Base-by-base conservation (phyloP, 345 rosid genomes). In the Bruguiera parviflora region DNA sequence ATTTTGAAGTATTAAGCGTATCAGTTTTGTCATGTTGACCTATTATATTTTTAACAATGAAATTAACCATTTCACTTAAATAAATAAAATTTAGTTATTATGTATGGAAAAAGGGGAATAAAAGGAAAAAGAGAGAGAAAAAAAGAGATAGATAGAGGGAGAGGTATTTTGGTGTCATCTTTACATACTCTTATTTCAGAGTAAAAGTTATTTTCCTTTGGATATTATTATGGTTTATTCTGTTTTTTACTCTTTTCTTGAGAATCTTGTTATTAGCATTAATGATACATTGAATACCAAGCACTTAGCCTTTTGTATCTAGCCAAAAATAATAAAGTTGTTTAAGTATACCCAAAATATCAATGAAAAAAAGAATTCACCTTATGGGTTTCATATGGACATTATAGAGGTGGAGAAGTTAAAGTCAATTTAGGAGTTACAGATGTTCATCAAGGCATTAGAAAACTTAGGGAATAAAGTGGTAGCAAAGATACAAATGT, bases 151-250 rank as follows among this genome's bases (percentile, higher is more conserved):
- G n/a, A n/a, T n/a, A n/a, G n/a, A n/a, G n/a, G n/a, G n/a, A n/a
- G n/a, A n/a, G n/a, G n/a, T n/a, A 25, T 67, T 5, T 31, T 73
- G 10, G 67, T 53, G 18, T 35, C 63, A 19, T 37, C 72, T 0
- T 22, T 63, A 0, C 5, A 22, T 11, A 37, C 3, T 37, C 1
- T 15, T 43, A 8, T 20, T 0, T 25, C 11, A 4, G 49, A 65
- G 6, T 21, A 20, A 4, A 72, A 64, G 8, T 1, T 64, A 32
- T 29, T n/a, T 28, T 31, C 47, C 49, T 19, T 57, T 1, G 58
- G 64, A 25, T 25, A 64, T 9, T 25, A 64, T 58, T 65, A 70
- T 0, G 49, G 49, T 65, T 0, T 18, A 51, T 9, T 10, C 29
- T 10, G 21, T 58, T 5, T 60, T 49, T 25, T 53, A 57, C n/a